These are phyloP conservation scores for Leishmania major DNA, from an alignment of 208 protist species.

Conservation along the genomic window DNA sequence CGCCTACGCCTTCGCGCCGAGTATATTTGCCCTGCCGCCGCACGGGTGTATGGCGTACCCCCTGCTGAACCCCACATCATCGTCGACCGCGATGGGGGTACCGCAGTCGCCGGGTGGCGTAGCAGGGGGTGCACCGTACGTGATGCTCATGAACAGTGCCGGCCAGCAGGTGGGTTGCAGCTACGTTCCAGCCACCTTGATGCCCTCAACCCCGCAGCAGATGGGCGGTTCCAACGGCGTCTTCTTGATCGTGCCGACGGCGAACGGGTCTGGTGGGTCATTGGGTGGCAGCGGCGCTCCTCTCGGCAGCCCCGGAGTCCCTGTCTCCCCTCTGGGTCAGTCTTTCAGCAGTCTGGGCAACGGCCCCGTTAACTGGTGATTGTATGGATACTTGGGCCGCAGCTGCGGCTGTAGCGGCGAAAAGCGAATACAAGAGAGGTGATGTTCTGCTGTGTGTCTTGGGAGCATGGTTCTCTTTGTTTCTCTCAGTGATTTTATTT, in stretches of 20 bases:
- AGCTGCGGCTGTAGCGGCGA: background rate
- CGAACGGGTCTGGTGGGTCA: background rate
- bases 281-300: background rate
- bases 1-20: conserved; percentile 21
- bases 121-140: conserved; percentile 10
- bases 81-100: conserved; percentile 1
- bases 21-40: conserved; percentile 7
- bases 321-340: conserved; percentile 20
- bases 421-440: background rate
- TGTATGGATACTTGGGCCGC: conserved; percentile 41
- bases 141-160: conserved; percentile 21
- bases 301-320: background rate
- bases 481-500: too few relatives aligned
- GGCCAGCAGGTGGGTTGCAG: conserved; percentile 2
- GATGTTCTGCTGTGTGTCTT: background rate
- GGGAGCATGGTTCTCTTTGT: too few relatives aligned
- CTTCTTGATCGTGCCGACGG: conserved; percentile 20
- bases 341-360: conserved; percentile 23
- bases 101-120: background rate
- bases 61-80: background rate
- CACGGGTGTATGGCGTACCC: conserved; percentile 11
- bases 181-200: conserved; percentile 18
- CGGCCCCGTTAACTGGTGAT: conserved; percentile 45
- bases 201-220: conserved; percentile 9
- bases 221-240: conserved; percentile 21